Percentiles rank a stretch among this genome's conserved stretches.
Evolutionary conservation across 805 yeast species (phyloP).

Genomic region (Maudiozyma serrabonitensis): DNA sequence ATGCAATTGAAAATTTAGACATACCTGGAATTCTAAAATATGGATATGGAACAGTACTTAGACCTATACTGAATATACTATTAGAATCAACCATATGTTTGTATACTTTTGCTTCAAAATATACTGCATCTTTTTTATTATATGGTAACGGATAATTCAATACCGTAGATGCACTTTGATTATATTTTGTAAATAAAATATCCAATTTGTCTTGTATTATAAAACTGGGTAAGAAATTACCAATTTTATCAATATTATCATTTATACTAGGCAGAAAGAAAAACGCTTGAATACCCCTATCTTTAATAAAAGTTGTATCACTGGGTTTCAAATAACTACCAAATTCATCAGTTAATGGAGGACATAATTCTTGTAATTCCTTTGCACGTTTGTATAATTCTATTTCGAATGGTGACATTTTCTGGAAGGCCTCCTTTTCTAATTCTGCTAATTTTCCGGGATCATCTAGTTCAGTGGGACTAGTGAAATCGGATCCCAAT

Average conservation of each 20-base stretch:
- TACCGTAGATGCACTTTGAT: constrained; percentile 26
- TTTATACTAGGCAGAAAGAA: constrained; percentile 28
- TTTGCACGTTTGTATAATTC: constrained; percentile 25
- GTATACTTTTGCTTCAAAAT: constrained; percentile 53
- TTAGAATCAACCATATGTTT: constrained; percentile 29
- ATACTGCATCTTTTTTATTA: constrained; percentile 53
- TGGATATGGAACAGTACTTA: constrained; percentile 67
- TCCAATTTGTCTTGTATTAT: constrained; percentile 28
- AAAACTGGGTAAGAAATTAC: constrained; percentile 29
- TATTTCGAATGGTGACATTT: constrained; percentile 25
- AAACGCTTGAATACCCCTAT: constrained; percentile 30
- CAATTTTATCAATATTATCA: constrained; percentile 25
- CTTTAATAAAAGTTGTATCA: constrained; percentile 24
- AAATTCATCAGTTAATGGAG: constrained; percentile 25
- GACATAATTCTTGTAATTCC: constrained; percentile 23
- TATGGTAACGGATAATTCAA: constrained; percentile 31
- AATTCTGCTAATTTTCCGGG: constrained; percentile 12
- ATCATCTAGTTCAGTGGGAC: constrained; percentile 26
- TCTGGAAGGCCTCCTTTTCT: constrained; percentile 20
- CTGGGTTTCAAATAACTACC: constrained; percentile 22
- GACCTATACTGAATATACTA: constrained; percentile 53
- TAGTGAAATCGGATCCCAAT: constrained; percentile 23
- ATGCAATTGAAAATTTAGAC: constrained; percentile 57
- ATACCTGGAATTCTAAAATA: constrained; percentile 68
- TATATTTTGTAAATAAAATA: constrained; percentile 23